Evolutionary conservation across 83 land plant genomes (phyloP).

Genomic region (Thuja plicata): DNA sequence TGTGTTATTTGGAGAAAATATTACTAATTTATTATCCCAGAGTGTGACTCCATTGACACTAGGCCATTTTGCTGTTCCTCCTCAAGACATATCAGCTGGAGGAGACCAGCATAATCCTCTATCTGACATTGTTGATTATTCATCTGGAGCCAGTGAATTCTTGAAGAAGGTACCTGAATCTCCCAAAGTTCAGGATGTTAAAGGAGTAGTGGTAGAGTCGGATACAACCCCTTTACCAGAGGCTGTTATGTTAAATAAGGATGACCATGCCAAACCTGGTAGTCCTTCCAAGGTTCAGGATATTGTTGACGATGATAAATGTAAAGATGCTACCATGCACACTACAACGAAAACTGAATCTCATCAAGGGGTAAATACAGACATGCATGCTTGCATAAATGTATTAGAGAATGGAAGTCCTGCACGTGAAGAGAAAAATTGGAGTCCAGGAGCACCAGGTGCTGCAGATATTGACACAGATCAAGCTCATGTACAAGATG

Average conservation of each 20-base stretch:
- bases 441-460: conserved; percentile 16
- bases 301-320: background rate
- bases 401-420: conserved; percentile 7
- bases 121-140: conserved; percentile 18
- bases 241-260: background rate
- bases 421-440: background rate
- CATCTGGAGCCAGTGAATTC: background rate
- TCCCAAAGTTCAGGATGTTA: conserved; percentile 1
- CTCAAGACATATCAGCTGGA: background rate
- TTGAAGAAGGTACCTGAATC: background rate
- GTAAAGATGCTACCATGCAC: background rate
- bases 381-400: background rate
- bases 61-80: conserved; percentile 23
- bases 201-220: background rate
- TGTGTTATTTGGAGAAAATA: conserved; percentile 3
- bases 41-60: conserved; percentile 28
- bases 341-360: conserved; percentile 11
- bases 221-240: background rate
- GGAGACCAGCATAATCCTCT: conserved; percentile 22
- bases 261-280: background rate
- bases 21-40: background rate
- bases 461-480: conserved; percentile 14
- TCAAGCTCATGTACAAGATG: conserved; percentile 22
- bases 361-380: conserved; percentile 15
- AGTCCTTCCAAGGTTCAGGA: conserved; percentile 8